These are phyloP conservation scores for Aspergillus costaricaensis DNA, from an alignment of 2,329 filamentous ascomycete species.

Conservation along the genomic window DNA sequence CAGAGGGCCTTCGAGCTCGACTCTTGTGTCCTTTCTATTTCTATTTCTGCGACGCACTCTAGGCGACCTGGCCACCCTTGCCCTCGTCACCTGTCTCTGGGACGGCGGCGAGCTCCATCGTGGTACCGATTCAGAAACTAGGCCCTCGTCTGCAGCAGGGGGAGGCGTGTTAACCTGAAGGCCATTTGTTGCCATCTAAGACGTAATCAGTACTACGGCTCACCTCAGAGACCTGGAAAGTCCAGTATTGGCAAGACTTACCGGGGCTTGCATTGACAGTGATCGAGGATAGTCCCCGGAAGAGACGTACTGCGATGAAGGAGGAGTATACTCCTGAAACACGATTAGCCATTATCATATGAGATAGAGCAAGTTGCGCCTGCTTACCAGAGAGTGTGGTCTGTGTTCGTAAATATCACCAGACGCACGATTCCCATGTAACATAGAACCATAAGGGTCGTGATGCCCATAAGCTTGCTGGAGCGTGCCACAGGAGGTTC, in stretches of 20 bases:
- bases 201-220: background rate
- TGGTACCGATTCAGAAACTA: slow-evolving; percentile 17
- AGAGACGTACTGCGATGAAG: slow-evolving; percentile 15
- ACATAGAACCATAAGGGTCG: slow-evolving; percentile 8
- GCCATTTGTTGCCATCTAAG: slow-evolving; percentile 21
- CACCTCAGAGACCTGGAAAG: too few species aligned
- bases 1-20: slow-evolving; percentile 24
- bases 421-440: slow-evolving; percentile 3
- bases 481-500: slow-evolving; percentile 19
- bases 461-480: slow-evolving; percentile 15
- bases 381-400: slow-evolving; percentile 26
- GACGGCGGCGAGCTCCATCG: slow-evolving; percentile 22
- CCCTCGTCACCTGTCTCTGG: slow-evolving; percentile 16
- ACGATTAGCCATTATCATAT: background rate
- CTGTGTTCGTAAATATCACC: slow-evolving; percentile 14
- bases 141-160: slow-evolving; percentile 23
- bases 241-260: slow-evolving; percentile 17
- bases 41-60: slow-evolving; percentile 16
- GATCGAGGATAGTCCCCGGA: slow-evolving; percentile 20
- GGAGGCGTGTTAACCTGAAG: slow-evolving; percentile 29
- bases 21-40: slow-evolving; percentile 11
- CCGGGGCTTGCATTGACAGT: slow-evolving; percentile 24
- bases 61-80: slow-evolving; percentile 15
- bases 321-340: slow-evolving; percentile 13
- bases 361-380: background rate